phyloP scores from a whole-genome alignment of 495 filamentous ascomycete genomes.

The Neurospora tetraspora region DNA sequence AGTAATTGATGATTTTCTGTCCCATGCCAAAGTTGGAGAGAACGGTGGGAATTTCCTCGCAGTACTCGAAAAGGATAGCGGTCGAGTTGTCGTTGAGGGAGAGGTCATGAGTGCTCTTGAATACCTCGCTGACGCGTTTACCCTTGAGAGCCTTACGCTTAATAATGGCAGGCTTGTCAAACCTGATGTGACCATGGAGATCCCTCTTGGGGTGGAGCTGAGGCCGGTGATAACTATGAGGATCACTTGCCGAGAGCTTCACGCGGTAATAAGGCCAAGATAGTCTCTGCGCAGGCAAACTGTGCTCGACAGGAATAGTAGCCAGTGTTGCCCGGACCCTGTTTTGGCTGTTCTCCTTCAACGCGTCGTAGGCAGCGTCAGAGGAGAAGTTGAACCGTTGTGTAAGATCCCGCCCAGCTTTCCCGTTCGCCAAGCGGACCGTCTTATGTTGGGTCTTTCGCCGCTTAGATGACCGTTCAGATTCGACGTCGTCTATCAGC shows the following conservation, averaged over 20 bases:
- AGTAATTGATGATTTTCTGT: conserved; percentile 89
- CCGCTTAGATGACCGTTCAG: conserved; percentile 39
- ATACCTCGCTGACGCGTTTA: conserved; percentile 64
- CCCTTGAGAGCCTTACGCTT: conserved; percentile 75
- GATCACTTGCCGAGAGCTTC: conserved; percentile 65
- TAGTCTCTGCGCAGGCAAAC: conserved; percentile 77
- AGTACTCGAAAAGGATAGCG: conserved; percentile 84
- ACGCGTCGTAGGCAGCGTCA: conserved; percentile 84
- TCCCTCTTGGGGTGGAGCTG: conserved; percentile 47
- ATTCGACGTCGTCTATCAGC: conserved; percentile 49
- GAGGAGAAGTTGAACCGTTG: conserved; percentile 92
- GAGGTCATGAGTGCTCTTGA: conserved; percentile 63
- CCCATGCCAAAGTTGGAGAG: conserved; percentile 98
- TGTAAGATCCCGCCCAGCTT: conserved; percentile 49
- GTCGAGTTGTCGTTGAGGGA: conserved; percentile 80
- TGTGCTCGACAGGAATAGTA: conserved; percentile 79
- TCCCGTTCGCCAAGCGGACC: conserved; percentile 46
- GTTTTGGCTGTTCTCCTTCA: conserved; percentile 94
- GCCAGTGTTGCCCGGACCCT: conserved; percentile 88
- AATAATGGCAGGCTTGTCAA: conserved; percentile 52
- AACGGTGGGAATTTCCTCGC: conserved; percentile 82
- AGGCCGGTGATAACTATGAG: conserved; percentile 87
- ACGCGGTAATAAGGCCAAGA: conserved; percentile 92
- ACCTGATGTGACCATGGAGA: conserved; percentile 39
- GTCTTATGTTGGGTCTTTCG: conserved; percentile 35